A percentile compares a stretch with the other conserved stretches of the same genome.
These are phyloP conservation scores for Lichtheimia ramosa DNA, from an alignment of 371 early-diverging fungal species.

Conservation along the genomic window DNA sequence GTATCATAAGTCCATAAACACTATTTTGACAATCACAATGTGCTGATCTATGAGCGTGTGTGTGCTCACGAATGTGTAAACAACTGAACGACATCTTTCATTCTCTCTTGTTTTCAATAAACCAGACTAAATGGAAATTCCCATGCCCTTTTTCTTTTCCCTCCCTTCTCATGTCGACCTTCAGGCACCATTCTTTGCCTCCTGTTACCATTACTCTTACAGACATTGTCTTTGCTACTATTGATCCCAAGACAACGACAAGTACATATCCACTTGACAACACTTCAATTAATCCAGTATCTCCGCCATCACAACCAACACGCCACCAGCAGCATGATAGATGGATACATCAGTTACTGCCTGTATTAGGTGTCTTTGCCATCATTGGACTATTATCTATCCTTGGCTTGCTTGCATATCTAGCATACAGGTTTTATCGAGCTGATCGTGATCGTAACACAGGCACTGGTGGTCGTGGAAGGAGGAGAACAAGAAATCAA, in stretches of 20 bases:
- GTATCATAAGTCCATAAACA: not conserved
- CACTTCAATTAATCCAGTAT: not conserved
- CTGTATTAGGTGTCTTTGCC: slow-evolving; percentile 36
- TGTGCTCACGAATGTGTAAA: too few species aligned
- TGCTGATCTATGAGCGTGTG: too few species aligned
- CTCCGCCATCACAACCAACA: too few species aligned
- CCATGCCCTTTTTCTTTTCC: not conserved
- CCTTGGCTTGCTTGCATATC: slow-evolving; percentile 18
- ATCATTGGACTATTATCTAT: slow-evolving; percentile 30
- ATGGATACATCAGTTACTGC: slow-evolving; percentile 19
- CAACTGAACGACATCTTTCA: too few species aligned
- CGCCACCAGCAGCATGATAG: not conserved
- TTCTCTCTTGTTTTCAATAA: not conserved
- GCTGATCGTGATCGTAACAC: slow-evolving; percentile 5
- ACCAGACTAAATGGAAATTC: slow-evolving; percentile 6
- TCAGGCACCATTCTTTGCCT: slow-evolving; percentile 1
- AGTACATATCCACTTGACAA: not conserved
- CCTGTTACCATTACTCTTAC: slow-evolving; percentile 13
- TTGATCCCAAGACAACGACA: slow-evolving; percentile 6
- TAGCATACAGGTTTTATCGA: slow-evolving; percentile 26
- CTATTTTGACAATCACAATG: too few species aligned
- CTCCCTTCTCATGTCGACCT: not conserved
- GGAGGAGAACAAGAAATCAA: not conserved
- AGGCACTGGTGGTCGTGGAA: not conserved
- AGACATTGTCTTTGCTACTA: slow-evolving; percentile 10